Evolutionary conservation across 129 eudicot species (phyloP), one percentile per base, ranked within the genome.

Genomic region (Centrapalus pauciflorus): DNA sequence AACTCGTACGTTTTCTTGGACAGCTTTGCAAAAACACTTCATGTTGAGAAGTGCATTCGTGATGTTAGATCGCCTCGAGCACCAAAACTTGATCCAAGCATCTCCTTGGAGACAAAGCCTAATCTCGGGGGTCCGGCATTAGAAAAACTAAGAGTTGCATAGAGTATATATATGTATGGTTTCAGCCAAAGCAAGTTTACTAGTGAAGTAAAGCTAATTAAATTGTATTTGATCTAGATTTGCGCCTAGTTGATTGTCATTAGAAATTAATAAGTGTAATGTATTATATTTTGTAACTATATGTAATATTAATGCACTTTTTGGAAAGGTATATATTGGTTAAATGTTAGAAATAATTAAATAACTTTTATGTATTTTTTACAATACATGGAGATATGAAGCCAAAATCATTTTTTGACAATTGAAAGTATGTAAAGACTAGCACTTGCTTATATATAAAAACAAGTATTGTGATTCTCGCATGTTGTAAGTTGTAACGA

Each of bases 21-120:
- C 33, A 76, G 81, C 14, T 76, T 76, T 55, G 81, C 81, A 10
- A 5, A 41, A 38, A 19, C 52, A 14, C 76, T 76, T 64, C 3
- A 37, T 0, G n/a, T 10, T 1, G 81, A 76, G 71, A 76, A 62
- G 69, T 61, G 6, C 25, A 2, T 5, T 69, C 81, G 81, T 64
- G 73, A 69, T 10, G n/a, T 52, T 64, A 67, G 19, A 30, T 38
- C 51, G 8, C 66, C 65, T 8, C 38, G 50, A 28, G 19, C 19
- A 34, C 50, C 41, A 51, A 34, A 12, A 2, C 12, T 14, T 7
- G 35, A 17, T 2, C 43, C 43, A 57, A 11, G 24, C 10, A 56
- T n/a, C 41, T 2, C 7, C 26, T 2, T 16, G 3, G 63, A 56
- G 26, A 29, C 41, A 27, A 30, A 17, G 26, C 43, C 41, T 14